These are phyloP conservation scores for Eucalyptus tenuipes DNA, from an alignment of 345 rosid genomes.

Conservation along the genomic window DNA sequence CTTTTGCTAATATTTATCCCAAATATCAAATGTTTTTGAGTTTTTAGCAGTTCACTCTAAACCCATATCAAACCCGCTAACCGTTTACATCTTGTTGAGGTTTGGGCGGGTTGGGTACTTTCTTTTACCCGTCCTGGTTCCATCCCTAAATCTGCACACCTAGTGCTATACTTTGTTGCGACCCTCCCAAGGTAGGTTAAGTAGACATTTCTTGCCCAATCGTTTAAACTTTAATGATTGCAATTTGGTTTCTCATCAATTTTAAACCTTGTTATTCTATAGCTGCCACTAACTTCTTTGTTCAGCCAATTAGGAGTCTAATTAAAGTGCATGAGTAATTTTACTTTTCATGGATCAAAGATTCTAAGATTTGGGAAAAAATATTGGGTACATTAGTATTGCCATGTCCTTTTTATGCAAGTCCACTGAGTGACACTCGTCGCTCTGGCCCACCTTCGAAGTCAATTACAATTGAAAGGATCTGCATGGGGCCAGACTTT, in stretches of 20 bases:
- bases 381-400: background rate
- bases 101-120: no score
- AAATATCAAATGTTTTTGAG: no score
- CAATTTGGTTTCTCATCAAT: background rate
- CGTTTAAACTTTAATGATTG: background rate
- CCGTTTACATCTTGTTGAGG: no score
- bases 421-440: background rate
- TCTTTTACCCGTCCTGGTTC: rapidly evolving
- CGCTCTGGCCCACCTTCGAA: background rate
- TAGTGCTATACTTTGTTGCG: no score
- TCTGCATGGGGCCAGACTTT: background rate
- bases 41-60: no score
- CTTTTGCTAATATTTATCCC: no score
- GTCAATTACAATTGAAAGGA: background rate
- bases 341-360: no score
- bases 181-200: background rate
- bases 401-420: background rate
- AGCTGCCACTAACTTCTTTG: background rate
- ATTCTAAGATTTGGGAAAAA: no score
- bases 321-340: no score
- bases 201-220: no score
- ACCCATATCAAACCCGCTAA: no score
- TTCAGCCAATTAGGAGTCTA: no score
- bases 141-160: background rate
- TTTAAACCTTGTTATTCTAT: background rate